These are phyloP conservation scores for Mortierella claussenii DNA, from an alignment of 192 early-diverging fungal species.

Conservation along the genomic window DNA sequence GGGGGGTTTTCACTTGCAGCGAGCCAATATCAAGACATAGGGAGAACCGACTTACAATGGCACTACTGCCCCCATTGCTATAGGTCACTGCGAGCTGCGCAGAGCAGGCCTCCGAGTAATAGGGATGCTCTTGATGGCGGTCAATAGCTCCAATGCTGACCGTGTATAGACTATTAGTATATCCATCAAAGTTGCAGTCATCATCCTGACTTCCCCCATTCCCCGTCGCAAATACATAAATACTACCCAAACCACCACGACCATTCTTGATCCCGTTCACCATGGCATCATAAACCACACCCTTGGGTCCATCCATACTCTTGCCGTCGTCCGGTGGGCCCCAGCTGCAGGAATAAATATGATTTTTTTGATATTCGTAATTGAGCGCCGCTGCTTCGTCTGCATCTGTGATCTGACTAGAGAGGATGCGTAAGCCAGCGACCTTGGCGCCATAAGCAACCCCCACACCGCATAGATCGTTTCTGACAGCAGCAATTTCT, in stretches of 20 bases:
- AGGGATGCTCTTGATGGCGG: constrained; percentile 76
- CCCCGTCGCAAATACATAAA: constrained; percentile 95
- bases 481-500: constrained; percentile 91
- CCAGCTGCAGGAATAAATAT: constrained; percentile 98
- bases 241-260: constrained; percentile 81
- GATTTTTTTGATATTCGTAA: constrained; percentile 87
- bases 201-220: constrained; percentile 85
- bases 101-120: constrained; percentile 89
- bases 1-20: neutral
- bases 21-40: neutral
- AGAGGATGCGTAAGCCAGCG: constrained; percentile 89
- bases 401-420: constrained; percentile 85
- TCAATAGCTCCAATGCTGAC: constrained; percentile 93
- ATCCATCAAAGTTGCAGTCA: constrained; percentile 97
- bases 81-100: constrained; percentile 94
- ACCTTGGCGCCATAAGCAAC: constrained; percentile 90
- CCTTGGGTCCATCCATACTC: constrained; percentile 85
- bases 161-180: constrained; percentile 96
- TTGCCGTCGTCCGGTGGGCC: constrained; percentile 91
- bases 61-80: constrained; percentile 78
- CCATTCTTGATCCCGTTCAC: constrained; percentile 90
- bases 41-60: constrained; percentile 70
- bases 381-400: constrained; percentile 94
- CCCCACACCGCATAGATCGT: constrained; percentile 93
- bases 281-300: constrained; percentile 86